phyloP scores from a whole-genome alignment of 2,329 filamentous ascomycete species.

The Verticillium alfalfae region DNA sequence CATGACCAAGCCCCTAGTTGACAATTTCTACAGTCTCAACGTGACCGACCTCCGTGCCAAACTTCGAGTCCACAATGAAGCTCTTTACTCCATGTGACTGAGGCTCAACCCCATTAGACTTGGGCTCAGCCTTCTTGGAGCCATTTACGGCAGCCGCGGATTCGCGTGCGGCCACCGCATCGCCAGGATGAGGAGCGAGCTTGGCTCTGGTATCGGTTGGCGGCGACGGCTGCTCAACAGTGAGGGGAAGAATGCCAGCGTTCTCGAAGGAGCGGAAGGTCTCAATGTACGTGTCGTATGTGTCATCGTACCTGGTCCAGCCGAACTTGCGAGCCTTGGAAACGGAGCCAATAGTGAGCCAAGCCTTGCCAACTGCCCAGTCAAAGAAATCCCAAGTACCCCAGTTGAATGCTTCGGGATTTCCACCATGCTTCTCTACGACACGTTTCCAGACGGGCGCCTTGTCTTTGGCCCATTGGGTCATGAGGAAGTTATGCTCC shows the following conservation, averaged over 20 bases:
- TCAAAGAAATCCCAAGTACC: slow-evolving; percentile 12
- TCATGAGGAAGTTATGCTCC: slow-evolving; percentile 7
- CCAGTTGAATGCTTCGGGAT: slow-evolving; percentile 8
- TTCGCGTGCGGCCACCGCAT: background rate
- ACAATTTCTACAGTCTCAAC: background rate
- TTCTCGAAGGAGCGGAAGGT: slow-evolving; percentile 10
- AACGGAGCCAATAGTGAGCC: slow-evolving; percentile 6
- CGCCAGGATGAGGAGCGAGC: background rate
- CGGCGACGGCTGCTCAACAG: background rate
- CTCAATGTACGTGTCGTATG: slow-evolving; percentile 6
- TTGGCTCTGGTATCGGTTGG: background rate
- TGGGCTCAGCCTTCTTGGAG: background rate
- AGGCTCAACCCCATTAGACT: background rate
- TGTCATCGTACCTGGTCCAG: slow-evolving; percentile 8
- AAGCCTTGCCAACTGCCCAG: slow-evolving; percentile 8
- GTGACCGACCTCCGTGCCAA: background rate
- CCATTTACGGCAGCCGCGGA: background rate
- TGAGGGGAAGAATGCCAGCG: slow-evolving; percentile 7
- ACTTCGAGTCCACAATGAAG: background rate
- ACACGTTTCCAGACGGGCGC: slow-evolving; percentile 5
- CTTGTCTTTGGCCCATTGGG: slow-evolving; percentile 10
- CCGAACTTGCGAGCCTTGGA: slow-evolving; percentile 10
- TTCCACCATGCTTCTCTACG: slow-evolving; percentile 9
- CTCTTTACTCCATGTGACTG: background rate
- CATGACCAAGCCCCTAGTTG: background rate